These are phyloP conservation scores for Clitocybe nebularis DNA, from an alignment of 1,284 basidiomycete genomes.

Conservation along the genomic window DNA sequence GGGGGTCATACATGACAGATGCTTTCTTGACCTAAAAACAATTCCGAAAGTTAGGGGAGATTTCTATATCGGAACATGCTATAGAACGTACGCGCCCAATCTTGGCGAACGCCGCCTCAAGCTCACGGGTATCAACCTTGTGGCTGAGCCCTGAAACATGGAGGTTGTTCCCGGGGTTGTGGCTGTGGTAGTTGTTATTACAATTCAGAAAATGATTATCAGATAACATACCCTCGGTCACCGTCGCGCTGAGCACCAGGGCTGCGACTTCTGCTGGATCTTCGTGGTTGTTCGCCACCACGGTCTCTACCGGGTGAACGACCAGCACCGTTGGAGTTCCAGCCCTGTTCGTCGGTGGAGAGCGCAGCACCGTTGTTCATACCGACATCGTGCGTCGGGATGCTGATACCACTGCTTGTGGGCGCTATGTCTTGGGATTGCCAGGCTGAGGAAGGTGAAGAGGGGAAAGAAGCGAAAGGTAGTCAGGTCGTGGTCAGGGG, in stretches of 20 bases:
- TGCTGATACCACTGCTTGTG: slow-evolving; percentile 57
- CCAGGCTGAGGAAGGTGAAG: slow-evolving; percentile 56
- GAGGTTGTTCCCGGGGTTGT: slow-evolving; percentile 93
- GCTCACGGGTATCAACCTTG: slow-evolving; percentile 78
- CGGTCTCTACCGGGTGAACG: slow-evolving; percentile 48
- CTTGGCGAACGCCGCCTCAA: slow-evolving; percentile 87
- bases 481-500: slow-evolving; percentile 33
- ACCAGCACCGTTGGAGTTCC: slow-evolving; percentile 40
- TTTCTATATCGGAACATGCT: too few relatives aligned
- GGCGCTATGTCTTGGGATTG: slow-evolving; percentile 75
- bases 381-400: slow-evolving; percentile 54
- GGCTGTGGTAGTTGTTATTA: neutral
- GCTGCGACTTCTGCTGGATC: slow-evolving; percentile 70
- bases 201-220: slow-evolving; percentile 1
- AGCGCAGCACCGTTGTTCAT: slow-evolving; percentile 42
- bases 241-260: slow-evolving; percentile 44
- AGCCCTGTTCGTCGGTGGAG: slow-evolving; percentile 34
- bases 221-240: slow-evolving; percentile 48
- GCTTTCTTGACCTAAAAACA: slow-evolving; percentile 72
- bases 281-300: slow-evolving; percentile 47
- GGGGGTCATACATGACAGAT: slow-evolving; percentile 96
- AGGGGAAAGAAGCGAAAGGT: slow-evolving; percentile 24
- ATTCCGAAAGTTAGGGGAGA: too few relatives aligned
- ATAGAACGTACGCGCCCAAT: slow-evolving; percentile 78
- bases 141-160: slow-evolving; percentile 89